Base-by-base conservation (phyloP, 176 grass and related monocot species). In the Triticum monococcum region DNA sequence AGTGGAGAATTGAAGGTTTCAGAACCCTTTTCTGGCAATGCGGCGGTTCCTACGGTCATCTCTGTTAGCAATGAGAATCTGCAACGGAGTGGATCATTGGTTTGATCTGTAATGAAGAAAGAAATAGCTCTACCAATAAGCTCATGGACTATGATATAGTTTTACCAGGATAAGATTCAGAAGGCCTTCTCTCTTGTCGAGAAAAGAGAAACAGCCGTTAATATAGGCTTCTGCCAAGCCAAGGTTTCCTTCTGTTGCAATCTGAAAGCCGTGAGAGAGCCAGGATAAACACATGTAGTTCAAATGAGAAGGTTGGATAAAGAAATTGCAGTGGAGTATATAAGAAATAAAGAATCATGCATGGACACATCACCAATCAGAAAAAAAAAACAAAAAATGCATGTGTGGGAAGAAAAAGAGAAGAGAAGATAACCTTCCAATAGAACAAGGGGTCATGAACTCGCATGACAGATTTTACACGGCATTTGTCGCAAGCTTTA, bases 221-320 rank as follows among this genome's bases (percentile, higher is more conserved):
- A 67, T 67, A 67, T 67, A 67, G 28, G 64, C 64, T 67, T 67
- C 64, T 32, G 64, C 64, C 28, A 67, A 67, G 64, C 64, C 64
- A 67, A 67, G 16, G 13, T 17, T 67, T 67, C 64, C 64, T 32
- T 67, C 64, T 67, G 28, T 67, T 67, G 28, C 64, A 18, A 67
- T 7, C 64, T 67, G 31, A 32, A 67, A 67, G 28, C 64, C 64
- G 0, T 67, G 6, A 56, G 52, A 56, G 52, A 56, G 52, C 52
- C 17, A 56, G 28, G 64, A 66, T 66, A 66, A 67, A 67, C 13
- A 67, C 61, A 25, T 25, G 9, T 63, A 12, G 64, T 31, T 67
- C 13, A 67, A 67, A 33, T 67, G 13, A 18, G 28, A 67, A 32
- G 64, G 28, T 32, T 67, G 28, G 65, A 68, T 68, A 35, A 68